phyloP scores from a whole-genome alignment of 2,329 filamentous ascomycete genomes.

The Penicillium sp. region DNA sequence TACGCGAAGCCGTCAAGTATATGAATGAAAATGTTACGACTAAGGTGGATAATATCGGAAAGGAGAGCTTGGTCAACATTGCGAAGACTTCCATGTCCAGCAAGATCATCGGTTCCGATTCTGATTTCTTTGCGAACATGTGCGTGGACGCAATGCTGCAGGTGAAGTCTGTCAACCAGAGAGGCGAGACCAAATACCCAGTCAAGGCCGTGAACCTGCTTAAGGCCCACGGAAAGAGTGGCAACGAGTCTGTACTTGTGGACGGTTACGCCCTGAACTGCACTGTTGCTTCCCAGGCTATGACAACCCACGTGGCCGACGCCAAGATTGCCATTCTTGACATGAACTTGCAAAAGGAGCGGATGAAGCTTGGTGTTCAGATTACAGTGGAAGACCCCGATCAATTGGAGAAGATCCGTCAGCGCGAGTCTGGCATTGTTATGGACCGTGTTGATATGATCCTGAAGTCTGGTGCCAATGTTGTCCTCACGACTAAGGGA shows the following conservation, averaged over 20 bases:
- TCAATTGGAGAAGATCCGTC: slow-evolving; percentile 94
- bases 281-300: slow-evolving; percentile 96
- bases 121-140: slow-evolving; percentile 96
- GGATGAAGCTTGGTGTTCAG: slow-evolving; percentile 98
- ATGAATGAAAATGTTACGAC: slow-evolving; percentile 98
- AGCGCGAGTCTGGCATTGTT: slow-evolving; percentile 88
- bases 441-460: slow-evolving; percentile 96
- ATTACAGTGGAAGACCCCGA: slow-evolving; percentile 97
- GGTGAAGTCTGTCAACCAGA: slow-evolving; percentile 89
- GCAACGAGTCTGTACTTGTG: slow-evolving; percentile 81
- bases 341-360: slow-evolving; percentile 98
- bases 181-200: slow-evolving; percentile 89
- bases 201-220: slow-evolving; percentile 99
- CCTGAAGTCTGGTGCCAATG: slow-evolving; percentile 93
- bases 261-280: slow-evolving; percentile 98
- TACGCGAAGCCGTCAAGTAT: slow-evolving; percentile 96
- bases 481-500: slow-evolving; percentile 94
- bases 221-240: slow-evolving; percentile 95
- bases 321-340: slow-evolving; percentile 96
- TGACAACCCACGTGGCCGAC: slow-evolving; percentile 87
- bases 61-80: slow-evolving; percentile 88
- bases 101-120: slow-evolving; percentile 96
- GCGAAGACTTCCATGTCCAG: slow-evolving; percentile 99
- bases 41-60: slow-evolving; percentile 87
- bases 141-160: slow-evolving; percentile 94